phyloP scores from a whole-genome alignment of 371 early-diverging fungal genomes.

The Rhizopus sp. region DNA sequence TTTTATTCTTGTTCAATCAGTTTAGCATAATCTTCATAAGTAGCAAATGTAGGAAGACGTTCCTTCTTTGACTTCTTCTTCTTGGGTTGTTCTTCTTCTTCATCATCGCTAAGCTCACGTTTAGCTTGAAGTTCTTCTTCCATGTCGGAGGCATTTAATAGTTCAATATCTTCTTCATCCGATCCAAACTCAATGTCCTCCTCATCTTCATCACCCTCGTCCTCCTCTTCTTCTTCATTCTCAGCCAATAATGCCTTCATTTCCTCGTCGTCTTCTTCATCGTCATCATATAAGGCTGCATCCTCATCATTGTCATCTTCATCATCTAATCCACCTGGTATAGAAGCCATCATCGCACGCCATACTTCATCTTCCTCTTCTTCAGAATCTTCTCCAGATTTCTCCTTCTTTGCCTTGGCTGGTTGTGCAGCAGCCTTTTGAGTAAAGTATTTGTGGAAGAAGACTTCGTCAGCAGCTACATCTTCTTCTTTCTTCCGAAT shows the following conservation, averaged over 20 bases:
- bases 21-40: slow-evolving; percentile 73
- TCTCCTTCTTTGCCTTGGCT: slow-evolving; percentile 39
- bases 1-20: slow-evolving; percentile 34
- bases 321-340: slow-evolving; percentile 63
- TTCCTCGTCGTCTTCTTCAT: slow-evolving; percentile 58
- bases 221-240: slow-evolving; percentile 46
- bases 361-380: slow-evolving; percentile 67
- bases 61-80: slow-evolving; percentile 54
- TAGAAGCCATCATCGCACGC: slow-evolving; percentile 70
- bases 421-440: slow-evolving; percentile 46
- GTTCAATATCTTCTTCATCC: slow-evolving; percentile 39
- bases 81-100: slow-evolving; percentile 27
- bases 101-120: slow-evolving; percentile 30
- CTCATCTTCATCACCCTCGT: slow-evolving; percentile 23
- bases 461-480: slow-evolving; percentile 71
- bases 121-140: slow-evolving; percentile 30
- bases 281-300: slow-evolving; percentile 42
- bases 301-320: slow-evolving; percentile 49
- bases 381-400: slow-evolving; percentile 51
- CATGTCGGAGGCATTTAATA: slow-evolving; percentile 30
- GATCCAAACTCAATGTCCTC: slow-evolving; percentile 42
- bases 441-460: slow-evolving; percentile 86
- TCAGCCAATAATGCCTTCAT: slow-evolving; percentile 46
- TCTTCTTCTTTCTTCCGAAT: slow-evolving; percentile 55
- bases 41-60: slow-evolving; percentile 70